Base-by-base conservation (phyloP, 768 basidiomycete species). In the Asterophora lycoperdoides region DNA sequence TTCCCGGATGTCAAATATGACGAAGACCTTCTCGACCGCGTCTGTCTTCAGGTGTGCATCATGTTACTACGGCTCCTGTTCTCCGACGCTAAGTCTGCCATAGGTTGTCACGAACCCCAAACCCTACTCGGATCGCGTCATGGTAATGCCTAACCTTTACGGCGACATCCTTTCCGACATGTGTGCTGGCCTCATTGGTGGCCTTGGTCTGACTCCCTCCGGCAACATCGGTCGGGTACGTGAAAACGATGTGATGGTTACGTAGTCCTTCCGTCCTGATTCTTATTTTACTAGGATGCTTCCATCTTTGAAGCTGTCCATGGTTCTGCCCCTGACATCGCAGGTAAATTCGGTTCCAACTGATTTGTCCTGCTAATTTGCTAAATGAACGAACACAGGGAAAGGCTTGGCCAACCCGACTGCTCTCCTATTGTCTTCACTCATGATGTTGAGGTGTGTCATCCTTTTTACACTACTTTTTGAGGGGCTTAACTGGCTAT, bases 281-380 rank as follows among this genome's bases (percentile, higher is more conserved):
- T n/a, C 54, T 44, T 55, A 29, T 30, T 28, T 20, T 60, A 29
- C 33, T 50, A 93, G 88, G 93, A 97, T 68, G 96, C 96, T 30
- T 97, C 94, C 47, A 99, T 99, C 68, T 99, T 98, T 60, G 96
- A 99, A 73, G 96, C 96, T 53, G 96, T 99, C 9, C 96, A 99
- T 70, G 96, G 96, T 48, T 97, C 94, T 15, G 96, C 96, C 6
- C 95, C 96, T n/a, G 96, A 98, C 68, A 99, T 98, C 64, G 95
- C 91, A 56, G 94, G 91, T 74, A 72, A 63, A 74, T 70, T 42
- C 56, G 6, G 9, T 20, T 34, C 14, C 26, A 41, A 44, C 23
- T 9, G 11, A 41, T 29, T 30, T 26, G 30, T 36, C 30, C 14
- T 19, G 23, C 23, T 28, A 26, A 17, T 19, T 13, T 11, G 7